phyloP scores from a whole-genome alignment of 306 rosid genomes.

The Lathyrus oleraceus region DNA sequence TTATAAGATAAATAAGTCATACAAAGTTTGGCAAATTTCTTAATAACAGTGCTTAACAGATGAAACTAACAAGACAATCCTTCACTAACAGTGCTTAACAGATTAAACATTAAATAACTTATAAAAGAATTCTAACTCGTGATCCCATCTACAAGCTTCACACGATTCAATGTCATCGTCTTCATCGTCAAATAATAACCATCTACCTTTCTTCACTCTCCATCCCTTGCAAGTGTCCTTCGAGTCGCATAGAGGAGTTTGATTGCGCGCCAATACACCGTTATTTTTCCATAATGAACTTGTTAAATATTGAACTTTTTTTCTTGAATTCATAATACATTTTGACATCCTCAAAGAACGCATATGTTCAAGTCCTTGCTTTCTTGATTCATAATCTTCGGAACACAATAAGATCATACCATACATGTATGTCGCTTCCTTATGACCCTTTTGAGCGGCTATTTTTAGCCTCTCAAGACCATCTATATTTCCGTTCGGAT shows the following conservation, averaged over 20 bases:
- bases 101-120: background rate
- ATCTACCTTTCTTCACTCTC: background rate
- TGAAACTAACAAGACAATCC: no score
- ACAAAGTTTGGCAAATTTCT: no score
- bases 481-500: background rate
- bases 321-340: conserved; percentile 14
- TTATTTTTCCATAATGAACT: background rate
- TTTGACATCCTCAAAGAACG: conserved; percentile 6
- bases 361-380: conserved; percentile 11
- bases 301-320: background rate
- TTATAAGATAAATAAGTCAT: no score
- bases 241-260: background rate
- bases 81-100: no score
- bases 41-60: no score
- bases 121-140: background rate
- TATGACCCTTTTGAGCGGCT: conserved; percentile 20
- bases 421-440: no score
- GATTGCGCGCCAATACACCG: background rate
- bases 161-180: conserved; percentile 19
- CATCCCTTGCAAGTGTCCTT: conserved; percentile 22
- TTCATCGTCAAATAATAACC: background rate
- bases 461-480: background rate
- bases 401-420: conserved; percentile 15
- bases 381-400: background rate
- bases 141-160: conserved; percentile 40